Conservation (phyloP, 2,329 filamentous ascomycete species). For the Penicillium sp. region DNA sequence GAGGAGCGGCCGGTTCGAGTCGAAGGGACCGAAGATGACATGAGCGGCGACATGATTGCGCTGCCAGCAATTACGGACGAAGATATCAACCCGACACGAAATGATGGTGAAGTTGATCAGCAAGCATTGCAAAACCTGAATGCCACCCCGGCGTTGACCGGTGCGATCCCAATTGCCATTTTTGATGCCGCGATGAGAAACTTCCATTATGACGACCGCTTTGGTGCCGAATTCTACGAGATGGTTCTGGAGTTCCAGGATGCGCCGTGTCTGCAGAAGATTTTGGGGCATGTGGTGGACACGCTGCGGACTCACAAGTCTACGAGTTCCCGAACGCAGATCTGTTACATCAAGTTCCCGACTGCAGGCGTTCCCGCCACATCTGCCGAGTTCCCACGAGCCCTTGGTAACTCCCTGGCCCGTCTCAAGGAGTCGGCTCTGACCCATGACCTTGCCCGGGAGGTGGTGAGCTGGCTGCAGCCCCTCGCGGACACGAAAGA, state of each 20-base stretch:
- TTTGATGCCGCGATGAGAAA: slow-evolving; percentile 85
- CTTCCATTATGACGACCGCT: slow-evolving; percentile 64
- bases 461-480: slow-evolving; percentile 53
- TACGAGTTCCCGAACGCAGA: slow-evolving; percentile 63
- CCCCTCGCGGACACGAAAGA: slow-evolving; percentile 48
- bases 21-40: slow-evolving; percentile 42
- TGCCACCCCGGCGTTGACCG: slow-evolving; percentile 78
- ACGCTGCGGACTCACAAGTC: slow-evolving; percentile 63
- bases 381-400: slow-evolving; percentile 72
- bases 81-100: slow-evolving; percentile 59
- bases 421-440: slow-evolving; percentile 59
- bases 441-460: slow-evolving; percentile 46
- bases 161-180: slow-evolving; percentile 90
- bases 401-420: slow-evolving; percentile 66
- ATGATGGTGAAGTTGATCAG: slow-evolving; percentile 56
- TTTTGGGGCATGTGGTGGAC: slow-evolving; percentile 72
- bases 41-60: slow-evolving; percentile 59
- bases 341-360: slow-evolving; percentile 71
- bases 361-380: slow-evolving; percentile 65
- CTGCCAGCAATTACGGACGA: slow-evolving; percentile 63
- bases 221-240: slow-evolving; percentile 77
- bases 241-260: slow-evolving; percentile 72
- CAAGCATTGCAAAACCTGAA: slow-evolving; percentile 65
- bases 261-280: slow-evolving; percentile 64
- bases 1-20: slow-evolving; percentile 41